phyloP scores from a whole-genome alignment of 2,329 filamentous ascomycete species.

The Colletotrichum sp. region DNA sequence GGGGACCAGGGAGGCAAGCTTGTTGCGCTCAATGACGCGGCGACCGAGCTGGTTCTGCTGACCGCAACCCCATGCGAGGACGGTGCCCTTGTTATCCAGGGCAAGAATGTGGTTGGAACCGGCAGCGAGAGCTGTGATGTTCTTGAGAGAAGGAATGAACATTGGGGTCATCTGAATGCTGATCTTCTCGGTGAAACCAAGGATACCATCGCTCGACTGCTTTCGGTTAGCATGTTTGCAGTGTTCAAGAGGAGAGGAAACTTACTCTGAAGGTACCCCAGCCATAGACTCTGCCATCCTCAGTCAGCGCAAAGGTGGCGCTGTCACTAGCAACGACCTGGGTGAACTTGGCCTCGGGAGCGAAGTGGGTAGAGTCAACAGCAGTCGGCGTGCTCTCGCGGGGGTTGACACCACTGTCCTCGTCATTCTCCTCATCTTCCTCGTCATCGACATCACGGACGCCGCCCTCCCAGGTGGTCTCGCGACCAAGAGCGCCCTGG shows the following conservation, averaged over 20 bases:
- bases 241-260: neutral
- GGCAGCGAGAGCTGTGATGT: constrained; percentile 67
- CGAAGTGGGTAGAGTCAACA: constrained; percentile 63
- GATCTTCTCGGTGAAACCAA: constrained; percentile 64
- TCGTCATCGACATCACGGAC: constrained; percentile 58
- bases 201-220: constrained; percentile 62
- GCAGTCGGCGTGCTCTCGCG: constrained; percentile 70
- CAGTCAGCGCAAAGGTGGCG: constrained; percentile 76
- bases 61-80: constrained; percentile 75
- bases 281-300: constrained; percentile 77
- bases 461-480: constrained; percentile 71
- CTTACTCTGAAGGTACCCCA: constrained; percentile 77
- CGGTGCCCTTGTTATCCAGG: constrained; percentile 66
- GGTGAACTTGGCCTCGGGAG: constrained; percentile 63
- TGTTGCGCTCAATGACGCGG: constrained; percentile 63
- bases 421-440: constrained; percentile 37
- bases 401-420: constrained; percentile 73
- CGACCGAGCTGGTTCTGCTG: constrained; percentile 71
- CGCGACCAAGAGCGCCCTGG: constrained; percentile 78
- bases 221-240: neutral
- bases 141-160: constrained; percentile 64
- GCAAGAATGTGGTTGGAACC: constrained; percentile 77
- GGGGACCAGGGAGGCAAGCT: constrained; percentile 64
- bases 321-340: constrained; percentile 77
- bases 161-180: constrained; percentile 51